These are phyloP conservation scores for Orychophragmus violaceus DNA, from an alignment of 345 rosid genomes.

Conservation along the genomic window DNA sequence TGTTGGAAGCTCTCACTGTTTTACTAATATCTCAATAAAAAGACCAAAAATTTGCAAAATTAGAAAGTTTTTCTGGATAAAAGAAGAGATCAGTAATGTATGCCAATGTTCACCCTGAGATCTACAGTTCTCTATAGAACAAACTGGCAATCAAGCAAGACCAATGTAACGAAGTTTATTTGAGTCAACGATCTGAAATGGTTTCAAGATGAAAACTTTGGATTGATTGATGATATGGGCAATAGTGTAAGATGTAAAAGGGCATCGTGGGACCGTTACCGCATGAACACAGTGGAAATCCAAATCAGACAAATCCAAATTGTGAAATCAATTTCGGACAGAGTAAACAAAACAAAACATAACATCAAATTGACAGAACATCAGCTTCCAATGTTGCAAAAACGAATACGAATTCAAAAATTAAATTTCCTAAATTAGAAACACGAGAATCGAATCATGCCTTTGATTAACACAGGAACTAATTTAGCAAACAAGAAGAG, in stretches of 20 bases:
- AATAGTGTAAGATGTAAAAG: neutral
- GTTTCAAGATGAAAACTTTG: slow-evolving; percentile 1
- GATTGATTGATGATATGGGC: neutral
- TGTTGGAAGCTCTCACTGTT: neutral
- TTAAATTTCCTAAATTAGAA: neutral
- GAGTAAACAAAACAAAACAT: too few species aligned
- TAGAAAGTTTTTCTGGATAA: neutral
- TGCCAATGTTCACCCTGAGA: neutral
- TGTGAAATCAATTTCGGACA: slow-evolving; percentile 11
- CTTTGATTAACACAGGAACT: neutral
- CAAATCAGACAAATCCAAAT: slow-evolving; percentile 10
- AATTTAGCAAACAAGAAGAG: neutral
- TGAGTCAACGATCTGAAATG: neutral
- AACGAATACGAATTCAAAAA: neutral
- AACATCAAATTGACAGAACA: slow-evolving; percentile 11
- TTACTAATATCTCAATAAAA: neutral
- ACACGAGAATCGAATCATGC: slow-evolving; percentile 15
- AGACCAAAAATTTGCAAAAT: neutral
- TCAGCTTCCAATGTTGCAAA: slow-evolving; percentile 20
- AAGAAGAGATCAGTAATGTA: neutral
- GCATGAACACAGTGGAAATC: slow-evolving; percentile 23
- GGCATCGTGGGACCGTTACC: slow-evolving; percentile 6
- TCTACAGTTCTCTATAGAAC: neutral
- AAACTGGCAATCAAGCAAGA: neutral
- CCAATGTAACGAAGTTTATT: too few species aligned